These are phyloP conservation scores for Adansonia grandidieri DNA, from an alignment of 441 rosid species.

Conservation along the genomic window DNA sequence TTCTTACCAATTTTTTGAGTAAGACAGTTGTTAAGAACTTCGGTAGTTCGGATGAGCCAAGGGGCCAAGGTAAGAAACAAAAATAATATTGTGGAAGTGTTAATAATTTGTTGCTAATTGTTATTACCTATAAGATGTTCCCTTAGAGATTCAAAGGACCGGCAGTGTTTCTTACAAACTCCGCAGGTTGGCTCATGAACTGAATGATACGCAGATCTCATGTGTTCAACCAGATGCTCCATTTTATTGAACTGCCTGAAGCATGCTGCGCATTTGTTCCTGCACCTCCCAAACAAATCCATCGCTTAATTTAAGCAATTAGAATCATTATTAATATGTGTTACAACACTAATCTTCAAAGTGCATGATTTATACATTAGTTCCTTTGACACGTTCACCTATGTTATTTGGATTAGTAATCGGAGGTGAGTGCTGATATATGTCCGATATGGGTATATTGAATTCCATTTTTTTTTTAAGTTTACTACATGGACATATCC, in stretches of 20 bases:
- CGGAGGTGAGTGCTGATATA: no score
- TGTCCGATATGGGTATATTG: no score
- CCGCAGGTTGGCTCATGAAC: conserved; percentile 83
- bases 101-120: no score
- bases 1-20: no score
- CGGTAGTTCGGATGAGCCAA: no score
- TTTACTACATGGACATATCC: no score
- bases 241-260: conserved; percentile 81
- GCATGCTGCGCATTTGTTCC: conserved; percentile 94
- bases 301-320: not conserved
- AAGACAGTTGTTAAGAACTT: no score
- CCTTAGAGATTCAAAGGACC: conserved; percentile 85
- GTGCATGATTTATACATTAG: not conserved
- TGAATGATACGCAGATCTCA: conserved; percentile 77
- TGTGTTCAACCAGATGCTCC: conserved; percentile 93
- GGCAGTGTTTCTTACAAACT: conserved; percentile 79
- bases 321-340: not conserved
- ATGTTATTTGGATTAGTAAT: no score
- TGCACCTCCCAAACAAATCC: conserved; percentile 24
- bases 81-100: no score
- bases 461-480: no score
- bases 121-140: conserved; percentile 80
- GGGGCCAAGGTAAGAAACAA: no score
- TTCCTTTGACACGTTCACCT: not conserved
- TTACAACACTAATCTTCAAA: not conserved